A percentile compares a stretch with the other conserved stretches of the same genome.
phyloP scores from a whole-genome alignment of 257 asterid species.

The Fraxinus quadrangulata region DNA sequence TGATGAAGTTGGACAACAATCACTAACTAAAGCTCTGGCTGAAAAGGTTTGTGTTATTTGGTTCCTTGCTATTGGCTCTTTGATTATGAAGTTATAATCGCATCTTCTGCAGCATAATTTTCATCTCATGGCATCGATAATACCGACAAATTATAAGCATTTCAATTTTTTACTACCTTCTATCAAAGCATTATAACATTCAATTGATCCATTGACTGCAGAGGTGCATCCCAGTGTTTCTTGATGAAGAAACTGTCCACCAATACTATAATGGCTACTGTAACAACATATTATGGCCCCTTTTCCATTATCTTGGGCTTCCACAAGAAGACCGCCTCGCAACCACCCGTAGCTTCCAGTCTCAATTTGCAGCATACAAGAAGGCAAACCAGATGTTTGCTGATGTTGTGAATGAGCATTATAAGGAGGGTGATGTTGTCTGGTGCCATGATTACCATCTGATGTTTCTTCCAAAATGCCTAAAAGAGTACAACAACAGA shows the following conservation, averaged over 20 bases:
- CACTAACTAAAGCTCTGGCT: constrained; percentile 81
- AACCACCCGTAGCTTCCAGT: constrained; percentile 85
- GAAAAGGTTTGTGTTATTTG: constrained; percentile 58
- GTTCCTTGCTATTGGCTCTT: constrained; percentile 7
- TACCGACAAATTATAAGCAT: not conserved
- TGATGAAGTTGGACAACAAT: constrained; percentile 76
- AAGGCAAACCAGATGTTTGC: constrained; percentile 84
- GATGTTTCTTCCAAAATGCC: constrained; percentile 37
- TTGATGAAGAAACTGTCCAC: constrained; percentile 79
- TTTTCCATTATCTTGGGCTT: constrained; percentile 91
- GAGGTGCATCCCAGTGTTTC: constrained; percentile 91
- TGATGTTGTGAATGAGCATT: constrained; percentile 27
- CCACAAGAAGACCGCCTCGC: constrained; percentile 96
- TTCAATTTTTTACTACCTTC: not conserved
- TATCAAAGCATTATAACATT: not conserved
- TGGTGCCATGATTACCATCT: constrained; percentile 83
- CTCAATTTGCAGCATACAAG: constrained; percentile 84
- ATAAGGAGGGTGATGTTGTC: too few species aligned
- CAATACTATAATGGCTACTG: constrained; percentile 84
- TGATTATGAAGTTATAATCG: constrained; percentile 17
- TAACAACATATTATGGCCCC: constrained; percentile 92
- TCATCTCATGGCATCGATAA: not conserved
- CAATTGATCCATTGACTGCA: constrained; percentile 31
- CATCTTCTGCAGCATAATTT: not conserved
- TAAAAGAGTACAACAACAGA: constrained; percentile 60